Evolutionary conservation across 2,329 filamentous ascomycete genomes (phyloP).

Genomic region (Penicillium corylophilum): DNA sequence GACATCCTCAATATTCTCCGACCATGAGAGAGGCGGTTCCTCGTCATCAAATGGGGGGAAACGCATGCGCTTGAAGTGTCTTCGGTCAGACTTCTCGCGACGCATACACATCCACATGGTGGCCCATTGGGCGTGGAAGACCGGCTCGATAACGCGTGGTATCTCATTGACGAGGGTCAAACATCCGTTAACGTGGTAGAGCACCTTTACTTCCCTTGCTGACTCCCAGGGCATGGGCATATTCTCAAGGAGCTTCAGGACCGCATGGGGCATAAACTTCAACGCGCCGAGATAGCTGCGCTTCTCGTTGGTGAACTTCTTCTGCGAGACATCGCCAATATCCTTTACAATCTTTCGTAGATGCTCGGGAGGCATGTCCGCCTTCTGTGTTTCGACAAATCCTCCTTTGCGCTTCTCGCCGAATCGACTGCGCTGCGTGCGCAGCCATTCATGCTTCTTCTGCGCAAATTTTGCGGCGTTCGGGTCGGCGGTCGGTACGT

Average conservation of each 20-base stretch:
- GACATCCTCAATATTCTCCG: conserved; percentile 97
- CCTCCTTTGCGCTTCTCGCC: conserved; percentile 96
- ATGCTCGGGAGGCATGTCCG: conserved; percentile 98
- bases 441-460: conserved; percentile 99
- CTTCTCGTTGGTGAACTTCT: conserved; percentile 99
- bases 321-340: conserved; percentile 98
- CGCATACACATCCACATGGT: conserved; percentile 99
- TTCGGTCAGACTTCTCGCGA: conserved; percentile 91
- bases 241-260: conserved; percentile 94
- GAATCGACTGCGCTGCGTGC: conserved; percentile 85
- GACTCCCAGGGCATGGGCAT: conserved; percentile 99
- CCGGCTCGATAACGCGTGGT: conserved; percentile 92
- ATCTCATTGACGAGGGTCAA: conserved; percentile 95
- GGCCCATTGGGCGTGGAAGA: conserved; percentile 98
- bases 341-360: conserved; percentile 97
- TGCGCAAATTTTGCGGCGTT: conserved; percentile 92
- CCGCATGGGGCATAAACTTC: conserved; percentile 99
- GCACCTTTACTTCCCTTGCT: conserved; percentile 89
- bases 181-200: conserved; percentile 98
- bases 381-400: conserved; percentile 97
- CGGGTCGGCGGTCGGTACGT: conserved; percentile 75
- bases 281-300: conserved; percentile 93
- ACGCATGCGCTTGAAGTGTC: conserved; percentile 97
- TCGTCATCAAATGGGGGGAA: conserved; percentile 99
- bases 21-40: conserved; percentile 95